These are phyloP conservation scores for Exophiala xenobiotica DNA, from an alignment of 2,329 filamentous ascomycete species.

Conservation along the genomic window DNA sequence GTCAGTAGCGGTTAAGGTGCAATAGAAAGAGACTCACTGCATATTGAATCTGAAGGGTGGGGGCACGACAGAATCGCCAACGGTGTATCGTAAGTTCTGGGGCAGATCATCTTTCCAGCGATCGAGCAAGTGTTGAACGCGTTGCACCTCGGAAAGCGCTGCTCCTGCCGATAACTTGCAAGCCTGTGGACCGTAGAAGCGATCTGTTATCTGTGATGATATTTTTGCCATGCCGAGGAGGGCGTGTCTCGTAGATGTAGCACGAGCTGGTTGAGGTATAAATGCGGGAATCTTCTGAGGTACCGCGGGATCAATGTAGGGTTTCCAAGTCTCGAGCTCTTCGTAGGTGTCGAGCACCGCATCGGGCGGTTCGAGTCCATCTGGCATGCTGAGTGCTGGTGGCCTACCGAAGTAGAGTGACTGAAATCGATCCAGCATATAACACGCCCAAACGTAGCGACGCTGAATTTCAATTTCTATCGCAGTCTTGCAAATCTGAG, in stretches of 20 bases:
- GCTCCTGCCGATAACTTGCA: background rate
- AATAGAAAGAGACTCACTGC: background rate
- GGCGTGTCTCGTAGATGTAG: background rate
- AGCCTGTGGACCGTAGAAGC: background rate
- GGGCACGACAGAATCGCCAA: background rate
- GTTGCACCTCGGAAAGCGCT: background rate
- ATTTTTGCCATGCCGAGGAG: constrained; percentile 6
- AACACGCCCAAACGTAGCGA: constrained; percentile 38
- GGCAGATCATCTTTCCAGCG: background rate
- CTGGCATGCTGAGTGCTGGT: background rate
- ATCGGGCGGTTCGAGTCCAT: background rate
- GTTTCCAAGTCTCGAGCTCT: background rate
- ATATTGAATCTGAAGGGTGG: background rate
- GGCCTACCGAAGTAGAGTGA: constrained; percentile 26
- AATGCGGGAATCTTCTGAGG: background rate
- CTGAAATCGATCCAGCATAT: constrained; percentile 30
- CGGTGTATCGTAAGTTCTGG: background rate
- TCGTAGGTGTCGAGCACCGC: background rate
- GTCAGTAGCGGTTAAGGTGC: background rate
- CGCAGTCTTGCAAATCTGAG: background rate
- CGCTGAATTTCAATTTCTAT: constrained; percentile 34
- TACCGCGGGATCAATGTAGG: background rate
- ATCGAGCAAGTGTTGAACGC: background rate
- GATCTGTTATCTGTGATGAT: background rate
- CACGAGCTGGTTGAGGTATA: background rate